phyloP scores from a whole-genome alignment of 768 basidiomycete species.

The Boletus barrowsii region DNA sequence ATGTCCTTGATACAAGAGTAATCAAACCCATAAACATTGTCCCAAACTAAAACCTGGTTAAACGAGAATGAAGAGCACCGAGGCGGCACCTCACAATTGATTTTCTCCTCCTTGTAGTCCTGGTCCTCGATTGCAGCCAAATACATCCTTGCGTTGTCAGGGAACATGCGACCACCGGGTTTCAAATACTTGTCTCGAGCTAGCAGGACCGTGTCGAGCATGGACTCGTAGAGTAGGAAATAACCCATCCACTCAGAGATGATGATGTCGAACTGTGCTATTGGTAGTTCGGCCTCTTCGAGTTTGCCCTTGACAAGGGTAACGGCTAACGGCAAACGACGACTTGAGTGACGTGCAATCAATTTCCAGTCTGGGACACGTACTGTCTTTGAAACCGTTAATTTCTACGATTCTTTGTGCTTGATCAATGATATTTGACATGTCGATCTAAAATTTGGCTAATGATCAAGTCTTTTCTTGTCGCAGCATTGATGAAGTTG shows the following conservation, averaged over 20 bases:
- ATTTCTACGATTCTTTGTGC: constrained; percentile 95
- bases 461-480: constrained; percentile 10
- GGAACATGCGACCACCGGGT: constrained; percentile 89
- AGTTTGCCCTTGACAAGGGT: constrained; percentile 98
- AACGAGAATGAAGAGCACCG: not conserved
- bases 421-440: constrained; percentile 99
- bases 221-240: constrained; percentile 97
- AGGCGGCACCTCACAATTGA: constrained; percentile 68
- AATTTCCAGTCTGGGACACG: constrained; percentile 30
- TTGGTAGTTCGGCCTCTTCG: constrained; percentile 86
- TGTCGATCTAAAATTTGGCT: constrained; percentile 72
- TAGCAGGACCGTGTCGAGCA: constrained; percentile 97
- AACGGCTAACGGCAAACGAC: constrained; percentile 55
- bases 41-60: constrained; percentile 75
- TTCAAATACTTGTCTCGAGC: constrained; percentile 97
- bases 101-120: constrained; percentile 99
- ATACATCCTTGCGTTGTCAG: constrained; percentile 89
- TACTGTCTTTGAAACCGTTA: constrained; percentile 95
- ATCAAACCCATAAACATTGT: constrained; percentile 99
- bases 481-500: constrained; percentile 12
- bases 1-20: constrained; percentile 99
- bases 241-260: constrained; percentile 99
- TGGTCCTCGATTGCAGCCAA: constrained; percentile 98
- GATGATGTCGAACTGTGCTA: constrained; percentile 95
- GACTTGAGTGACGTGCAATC: constrained; percentile 2